Percentiles rank a stretch among this genome's conserved stretches.
Evolutionary conservation across 2,329 filamentous ascomycete genomes (phyloP).

Genomic region (Cladobotryum protrusum): DNA sequence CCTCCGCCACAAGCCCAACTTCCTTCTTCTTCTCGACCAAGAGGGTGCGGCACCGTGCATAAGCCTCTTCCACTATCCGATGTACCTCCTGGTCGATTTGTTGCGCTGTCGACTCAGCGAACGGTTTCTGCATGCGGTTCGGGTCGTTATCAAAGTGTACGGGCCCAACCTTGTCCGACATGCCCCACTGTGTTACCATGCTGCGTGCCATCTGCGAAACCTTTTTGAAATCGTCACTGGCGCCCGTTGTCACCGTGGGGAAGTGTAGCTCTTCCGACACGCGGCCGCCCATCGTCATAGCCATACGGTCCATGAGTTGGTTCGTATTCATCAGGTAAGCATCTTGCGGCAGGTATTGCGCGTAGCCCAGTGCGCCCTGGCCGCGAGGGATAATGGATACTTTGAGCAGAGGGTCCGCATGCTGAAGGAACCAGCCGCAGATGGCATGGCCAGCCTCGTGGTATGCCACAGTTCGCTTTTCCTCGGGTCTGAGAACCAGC

Average conservation of each 20-base stretch:
- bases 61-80: conserved; percentile 85
- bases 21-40: conserved; percentile 81
- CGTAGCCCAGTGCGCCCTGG: conserved; percentile 88
- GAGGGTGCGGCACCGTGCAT: conserved; percentile 81
- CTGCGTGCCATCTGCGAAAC: conserved; percentile 91
- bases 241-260: conserved; percentile 89
- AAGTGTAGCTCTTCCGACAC: conserved; percentile 97
- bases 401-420: conserved; percentile 94
- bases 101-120: conserved; percentile 88
- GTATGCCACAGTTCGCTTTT: conserved; percentile 95
- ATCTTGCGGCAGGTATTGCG: conserved; percentile 92
- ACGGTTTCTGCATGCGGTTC: conserved; percentile 85
- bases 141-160: conserved; percentile 83
- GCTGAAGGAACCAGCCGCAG: conserved; percentile 95
- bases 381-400: conserved; percentile 98
- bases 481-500: conserved; percentile 81
- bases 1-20: conserved; percentile 84
- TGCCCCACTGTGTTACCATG: conserved; percentile 99
- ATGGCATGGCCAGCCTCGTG: conserved; percentile 98
- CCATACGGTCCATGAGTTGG: conserved; percentile 98
- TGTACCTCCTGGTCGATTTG: conserved; percentile 89
- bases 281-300: conserved; percentile 94
- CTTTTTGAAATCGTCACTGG: conserved; percentile 97
- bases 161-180: conserved; percentile 90
- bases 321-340: conserved; percentile 93